phyloP scores from a whole-genome alignment of 148 eudicot genomes.

The Bassia scoparia region DNA sequence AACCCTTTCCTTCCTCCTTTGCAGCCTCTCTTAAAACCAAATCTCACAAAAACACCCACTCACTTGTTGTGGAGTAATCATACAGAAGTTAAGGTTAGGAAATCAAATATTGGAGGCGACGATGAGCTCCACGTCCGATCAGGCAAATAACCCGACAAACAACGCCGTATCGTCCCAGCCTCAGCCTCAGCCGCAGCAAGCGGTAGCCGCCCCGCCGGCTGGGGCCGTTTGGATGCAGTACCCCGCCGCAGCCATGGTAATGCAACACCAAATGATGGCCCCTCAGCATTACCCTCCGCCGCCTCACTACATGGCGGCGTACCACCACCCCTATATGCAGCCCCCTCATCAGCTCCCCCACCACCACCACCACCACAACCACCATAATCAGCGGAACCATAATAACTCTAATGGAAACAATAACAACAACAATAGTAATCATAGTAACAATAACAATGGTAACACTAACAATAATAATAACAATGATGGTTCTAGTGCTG shows the following conservation, averaged over 20 bases:
- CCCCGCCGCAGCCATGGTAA: constrained; percentile 92
- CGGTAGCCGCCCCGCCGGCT: constrained; percentile 11
- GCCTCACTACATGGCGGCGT: constrained; percentile 67
- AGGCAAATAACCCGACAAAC: neutral
- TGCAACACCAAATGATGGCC: constrained; percentile 80
- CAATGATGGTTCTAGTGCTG: constrained; percentile 46
- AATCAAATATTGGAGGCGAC: constrained; percentile 24
- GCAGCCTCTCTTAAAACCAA: constrained; percentile 16
- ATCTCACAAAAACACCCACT: neutral
- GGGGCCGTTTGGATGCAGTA: constrained; percentile 59
- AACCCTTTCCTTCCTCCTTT: constrained; percentile 5
- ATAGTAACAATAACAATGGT: neutral
- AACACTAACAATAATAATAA: neutral
- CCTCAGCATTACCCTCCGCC: constrained; percentile 69
- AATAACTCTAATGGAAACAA: constrained; percentile 7
- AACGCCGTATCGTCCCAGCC: neutral
- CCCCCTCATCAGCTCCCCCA: constrained; percentile 36
- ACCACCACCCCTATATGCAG: constrained; percentile 44
- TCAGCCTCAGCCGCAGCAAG: constrained; percentile 19
- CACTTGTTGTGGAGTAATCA: neutral
- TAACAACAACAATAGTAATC: constrained; percentile 30
- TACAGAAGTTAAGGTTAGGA: neutral
- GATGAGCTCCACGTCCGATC: constrained; percentile 3
- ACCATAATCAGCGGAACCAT: constrained; percentile 28
- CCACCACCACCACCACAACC: constrained; percentile 28